Evolutionary conservation across 306 rosid species (phyloP).

Genomic region (Trifolium pratense): DNA sequence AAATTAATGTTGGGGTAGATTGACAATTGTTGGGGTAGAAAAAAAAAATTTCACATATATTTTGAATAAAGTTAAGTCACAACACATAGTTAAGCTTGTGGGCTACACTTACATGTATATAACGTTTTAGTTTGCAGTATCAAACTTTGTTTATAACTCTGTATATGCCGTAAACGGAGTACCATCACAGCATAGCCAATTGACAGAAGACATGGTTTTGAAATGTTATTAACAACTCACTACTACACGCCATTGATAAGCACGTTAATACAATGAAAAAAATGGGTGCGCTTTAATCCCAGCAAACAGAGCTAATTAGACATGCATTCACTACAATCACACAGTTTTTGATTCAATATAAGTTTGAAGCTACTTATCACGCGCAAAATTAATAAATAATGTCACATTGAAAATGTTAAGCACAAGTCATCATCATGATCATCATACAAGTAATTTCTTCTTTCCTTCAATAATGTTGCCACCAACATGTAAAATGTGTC

Average conservation of each 20-base stretch:
- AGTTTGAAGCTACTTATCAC: conserved; percentile 58
- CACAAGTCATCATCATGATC: conserved; percentile 51
- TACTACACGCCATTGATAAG: conserved; percentile 5
- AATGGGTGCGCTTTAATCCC: conserved; percentile 7
- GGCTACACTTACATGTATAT: neutral
- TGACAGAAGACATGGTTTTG: neutral
- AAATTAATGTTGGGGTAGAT: no score
- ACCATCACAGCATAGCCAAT: neutral
- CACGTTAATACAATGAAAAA: conserved; percentile 28
- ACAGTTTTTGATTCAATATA: conserved; percentile 42
- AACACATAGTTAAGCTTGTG: neutral
- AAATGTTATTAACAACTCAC: neutral
- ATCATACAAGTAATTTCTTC: conserved; percentile 58
- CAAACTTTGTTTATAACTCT: no score
- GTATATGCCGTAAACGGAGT: neutral
- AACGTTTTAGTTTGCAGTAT: neutral
- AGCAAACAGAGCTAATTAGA: conserved; percentile 32
- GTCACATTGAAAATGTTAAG: conserved; percentile 52
- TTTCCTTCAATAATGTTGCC: conserved; percentile 39
- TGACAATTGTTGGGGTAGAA: no score
- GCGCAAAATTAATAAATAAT: conserved; percentile 63
- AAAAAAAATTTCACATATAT: no score
- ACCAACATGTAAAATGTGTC: conserved; percentile 36
- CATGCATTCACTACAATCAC: conserved; percentile 47
- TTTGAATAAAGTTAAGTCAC: neutral